phyloP scores from a whole-genome alignment of 2,329 filamentous ascomycete genomes.

The Sporothrix brunneoviolacea region DNA sequence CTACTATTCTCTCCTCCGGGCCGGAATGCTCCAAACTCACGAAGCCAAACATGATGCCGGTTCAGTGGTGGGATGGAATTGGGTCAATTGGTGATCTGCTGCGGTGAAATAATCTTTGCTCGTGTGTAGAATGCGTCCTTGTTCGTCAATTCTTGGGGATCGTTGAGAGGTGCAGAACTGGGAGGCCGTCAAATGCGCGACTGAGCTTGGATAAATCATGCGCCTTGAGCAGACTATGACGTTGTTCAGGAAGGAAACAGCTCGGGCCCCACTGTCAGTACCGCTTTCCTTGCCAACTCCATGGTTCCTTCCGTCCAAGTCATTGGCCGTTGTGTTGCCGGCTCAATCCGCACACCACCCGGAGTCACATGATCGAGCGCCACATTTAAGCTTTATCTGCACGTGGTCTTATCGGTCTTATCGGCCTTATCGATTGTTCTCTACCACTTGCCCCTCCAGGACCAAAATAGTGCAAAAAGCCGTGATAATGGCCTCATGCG shows the following conservation, averaged over 20 bases:
- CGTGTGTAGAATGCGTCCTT: too few species aligned
- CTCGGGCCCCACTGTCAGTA: conserved; percentile 1
- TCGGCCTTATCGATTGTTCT: neutral
- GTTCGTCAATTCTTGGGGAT: neutral
- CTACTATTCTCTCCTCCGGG: too few species aligned
- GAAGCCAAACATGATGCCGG: conserved; percentile 16
- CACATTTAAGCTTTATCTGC: neutral
- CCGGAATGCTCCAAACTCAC: conserved; percentile 16
- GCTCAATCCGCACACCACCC: neutral
- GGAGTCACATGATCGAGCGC: too few species aligned
- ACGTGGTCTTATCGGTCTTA: neutral
- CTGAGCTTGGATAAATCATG: too few species aligned
- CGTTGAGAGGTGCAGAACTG: neutral
- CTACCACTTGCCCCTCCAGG: neutral
- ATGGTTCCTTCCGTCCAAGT: neutral
- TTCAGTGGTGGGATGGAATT: neutral
- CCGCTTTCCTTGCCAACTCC: too few species aligned
- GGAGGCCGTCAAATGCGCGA: too few species aligned
- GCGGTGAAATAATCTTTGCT: too few species aligned
- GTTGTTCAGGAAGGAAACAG: neutral
- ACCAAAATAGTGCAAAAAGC: neutral
- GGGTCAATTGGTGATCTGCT: neutral
- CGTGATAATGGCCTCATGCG: conserved; percentile 8
- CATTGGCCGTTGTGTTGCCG: neutral
- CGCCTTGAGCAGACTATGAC: neutral